A percentile compares a stretch with the other conserved stretches of the same genome.
phyloP scores from a whole-genome alignment of 352 stramenopile species.

The Paralagenidium karlingii region DNA sequence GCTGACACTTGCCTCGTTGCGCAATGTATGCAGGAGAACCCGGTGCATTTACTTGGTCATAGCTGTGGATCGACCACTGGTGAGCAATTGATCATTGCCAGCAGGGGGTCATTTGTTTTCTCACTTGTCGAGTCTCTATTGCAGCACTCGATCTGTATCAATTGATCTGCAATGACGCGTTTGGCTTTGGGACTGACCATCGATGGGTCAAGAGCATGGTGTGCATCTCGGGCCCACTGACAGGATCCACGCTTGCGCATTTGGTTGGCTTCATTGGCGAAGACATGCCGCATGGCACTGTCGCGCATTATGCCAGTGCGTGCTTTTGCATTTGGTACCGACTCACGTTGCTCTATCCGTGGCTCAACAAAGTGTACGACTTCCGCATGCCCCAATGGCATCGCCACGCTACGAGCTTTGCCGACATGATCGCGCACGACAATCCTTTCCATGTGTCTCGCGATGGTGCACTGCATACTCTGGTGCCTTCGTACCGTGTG shows the following conservation, averaged over 20 bases:
- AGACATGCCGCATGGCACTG: background rate
- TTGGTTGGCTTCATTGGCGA: background rate
- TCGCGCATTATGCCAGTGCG: constrained; percentile 6
- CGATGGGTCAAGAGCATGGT: constrained; percentile 5
- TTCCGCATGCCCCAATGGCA: constrained; percentile 20
- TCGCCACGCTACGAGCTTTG: constrained; percentile 5
- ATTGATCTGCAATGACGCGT: constrained; percentile 4
- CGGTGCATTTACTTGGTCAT: constrained; percentile 7
- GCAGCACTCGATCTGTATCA: constrained; percentile 7
- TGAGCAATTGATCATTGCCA: background rate
- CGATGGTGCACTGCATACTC: constrained; percentile 1
- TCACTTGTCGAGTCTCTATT: too few species aligned
- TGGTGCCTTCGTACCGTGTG: background rate
- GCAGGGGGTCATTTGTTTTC: too few species aligned
- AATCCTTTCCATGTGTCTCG: background rate
- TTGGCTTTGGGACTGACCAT: constrained; percentile 2
- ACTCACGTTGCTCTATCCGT: constrained; percentile 8
- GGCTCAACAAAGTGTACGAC: constrained; percentile 13
- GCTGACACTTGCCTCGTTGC: background rate
- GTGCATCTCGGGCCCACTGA: constrained; percentile 5
- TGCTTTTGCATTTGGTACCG: constrained; percentile 9
- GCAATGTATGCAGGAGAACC: background rate
- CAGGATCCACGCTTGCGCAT: constrained; percentile 1
- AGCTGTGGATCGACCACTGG: constrained; percentile 4
- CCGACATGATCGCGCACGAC: constrained; percentile 8